Conservation (phyloP, 345 rosid genomes). For the Lepidium africanum region DNA sequence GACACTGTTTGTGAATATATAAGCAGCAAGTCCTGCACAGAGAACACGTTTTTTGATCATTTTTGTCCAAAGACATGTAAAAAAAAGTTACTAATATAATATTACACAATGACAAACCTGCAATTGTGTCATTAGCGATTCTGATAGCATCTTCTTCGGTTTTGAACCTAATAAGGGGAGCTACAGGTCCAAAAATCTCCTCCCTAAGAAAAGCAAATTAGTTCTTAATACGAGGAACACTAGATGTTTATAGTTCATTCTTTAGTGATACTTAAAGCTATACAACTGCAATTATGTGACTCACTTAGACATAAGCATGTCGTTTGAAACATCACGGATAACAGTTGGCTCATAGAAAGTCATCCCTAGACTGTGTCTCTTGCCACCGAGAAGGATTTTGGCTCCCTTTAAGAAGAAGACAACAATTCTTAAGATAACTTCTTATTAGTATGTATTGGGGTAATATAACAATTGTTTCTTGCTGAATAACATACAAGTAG, state of each 20-base stretch:
- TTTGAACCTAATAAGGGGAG: constrained; percentile 69
- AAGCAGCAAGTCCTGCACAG: constrained; percentile 85
- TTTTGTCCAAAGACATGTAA: neutral
- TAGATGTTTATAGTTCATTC: neutral
- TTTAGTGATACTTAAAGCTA: neutral
- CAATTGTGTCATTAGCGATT: constrained; percentile 77
- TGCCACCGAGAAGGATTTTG: constrained; percentile 82
- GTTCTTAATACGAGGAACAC: neutral
- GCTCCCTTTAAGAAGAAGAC: constrained; percentile 64
- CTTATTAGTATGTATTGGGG: neutral
- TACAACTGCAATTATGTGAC: neutral
- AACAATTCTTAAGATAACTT: constrained; percentile 8
- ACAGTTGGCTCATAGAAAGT: constrained; percentile 93
- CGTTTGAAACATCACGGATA: constrained; percentile 50
- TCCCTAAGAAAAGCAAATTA: constrained; percentile 36
- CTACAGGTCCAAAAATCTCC: constrained; percentile 98
- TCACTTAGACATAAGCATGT: constrained; percentile 79
- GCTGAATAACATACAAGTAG: neutral
- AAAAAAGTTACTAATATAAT: neutral
- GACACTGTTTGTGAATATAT: constrained; percentile 74
- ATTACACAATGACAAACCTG: constrained; percentile 40
- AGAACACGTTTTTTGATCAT: neutral
- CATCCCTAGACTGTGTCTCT: constrained; percentile 86
- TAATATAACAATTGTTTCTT: neutral
- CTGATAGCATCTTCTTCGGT: constrained; percentile 87